phyloP scores from a whole-genome alignment of 2,329 filamentous ascomycete species.

The Xylariaceae sp. region DNA sequence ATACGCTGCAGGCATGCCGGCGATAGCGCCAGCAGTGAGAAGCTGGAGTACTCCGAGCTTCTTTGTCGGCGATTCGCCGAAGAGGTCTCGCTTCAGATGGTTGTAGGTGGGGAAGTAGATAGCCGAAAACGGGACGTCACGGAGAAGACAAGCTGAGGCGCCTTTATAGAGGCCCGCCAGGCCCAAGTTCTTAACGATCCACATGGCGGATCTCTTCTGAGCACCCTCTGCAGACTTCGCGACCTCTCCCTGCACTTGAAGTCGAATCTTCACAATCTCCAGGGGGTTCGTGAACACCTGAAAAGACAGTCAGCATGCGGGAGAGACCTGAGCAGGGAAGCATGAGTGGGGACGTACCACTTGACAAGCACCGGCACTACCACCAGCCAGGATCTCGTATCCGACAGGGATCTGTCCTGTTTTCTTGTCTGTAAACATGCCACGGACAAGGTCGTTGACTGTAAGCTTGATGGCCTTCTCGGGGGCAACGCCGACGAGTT shows the following conservation, averaged over 20 bases:
- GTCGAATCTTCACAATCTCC: conserved; percentile 97
- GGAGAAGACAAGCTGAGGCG: conserved; percentile 84
- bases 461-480: conserved; percentile 99
- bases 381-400: conserved; percentile 80
- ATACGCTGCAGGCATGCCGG: conserved; percentile 86
- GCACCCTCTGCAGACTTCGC: conserved; percentile 77
- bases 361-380: conserved; percentile 85
- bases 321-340: not conserved
- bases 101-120: conserved; percentile 98
- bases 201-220: conserved; percentile 87
- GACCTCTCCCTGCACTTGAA: conserved; percentile 95
- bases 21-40: conserved; percentile 88
- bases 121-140: conserved; percentile 97
- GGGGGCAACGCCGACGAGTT: conserved; percentile 94
- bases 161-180: conserved; percentile 95
- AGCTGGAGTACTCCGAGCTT: conserved; percentile 87
- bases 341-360: conserved; percentile 57
- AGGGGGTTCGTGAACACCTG: conserved; percentile 92
- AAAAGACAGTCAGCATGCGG: conserved; percentile 7
- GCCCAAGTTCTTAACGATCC: conserved; percentile 94
- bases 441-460: conserved; percentile 87
- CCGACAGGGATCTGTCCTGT: conserved; percentile 62
- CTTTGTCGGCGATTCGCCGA: conserved; percentile 81
- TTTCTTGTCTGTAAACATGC: conserved; percentile 64
- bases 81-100: conserved; percentile 88